Conservation (phyloP, 2,329 filamentous ascomycete genomes). For the Claviceps africana region DNA sequence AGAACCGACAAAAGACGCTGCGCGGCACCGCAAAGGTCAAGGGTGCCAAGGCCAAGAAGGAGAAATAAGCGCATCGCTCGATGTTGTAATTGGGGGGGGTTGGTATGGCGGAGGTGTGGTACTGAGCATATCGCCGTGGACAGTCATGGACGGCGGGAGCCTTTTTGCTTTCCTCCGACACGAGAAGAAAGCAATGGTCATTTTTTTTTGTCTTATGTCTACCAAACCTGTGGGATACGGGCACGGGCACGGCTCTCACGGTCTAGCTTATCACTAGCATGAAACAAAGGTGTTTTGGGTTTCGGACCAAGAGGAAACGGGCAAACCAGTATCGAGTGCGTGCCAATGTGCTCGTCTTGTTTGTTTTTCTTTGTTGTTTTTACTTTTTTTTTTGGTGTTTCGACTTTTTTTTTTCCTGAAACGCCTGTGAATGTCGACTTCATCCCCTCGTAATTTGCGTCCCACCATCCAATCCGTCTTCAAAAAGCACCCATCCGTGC, state of each 20-base stretch:
- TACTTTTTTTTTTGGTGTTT: too few relatives aligned
- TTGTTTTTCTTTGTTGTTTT: not conserved
- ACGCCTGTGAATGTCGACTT: too few relatives aligned
- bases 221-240: conserved; percentile 14
- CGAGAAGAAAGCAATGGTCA: not conserved
- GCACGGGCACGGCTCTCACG: conserved; percentile 13
- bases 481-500: too few relatives aligned
- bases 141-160: conserved; percentile 10
- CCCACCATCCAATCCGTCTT: too few relatives aligned
- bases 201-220: conserved; percentile 9
- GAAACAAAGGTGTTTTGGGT: conserved; percentile 29
- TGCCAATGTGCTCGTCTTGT: not conserved
- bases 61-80: conserved; percentile 50
- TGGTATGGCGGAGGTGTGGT: conserved; percentile 15
- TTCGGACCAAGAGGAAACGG: conserved; percentile 18
- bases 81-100: conserved; percentile 19
- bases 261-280: conserved; percentile 25
- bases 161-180: conserved; percentile 11
- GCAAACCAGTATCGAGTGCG: not conserved
- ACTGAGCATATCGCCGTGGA: conserved; percentile 15
- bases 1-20: conserved; percentile 99
- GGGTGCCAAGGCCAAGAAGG: conserved; percentile 90
- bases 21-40: conserved; percentile 97
- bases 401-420: too few relatives aligned
- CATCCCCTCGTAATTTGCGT: too few relatives aligned